Evolutionary conservation across 768 basidiomycete genomes (phyloP).

Genomic region (Phlegmacium glaucopus): DNA sequence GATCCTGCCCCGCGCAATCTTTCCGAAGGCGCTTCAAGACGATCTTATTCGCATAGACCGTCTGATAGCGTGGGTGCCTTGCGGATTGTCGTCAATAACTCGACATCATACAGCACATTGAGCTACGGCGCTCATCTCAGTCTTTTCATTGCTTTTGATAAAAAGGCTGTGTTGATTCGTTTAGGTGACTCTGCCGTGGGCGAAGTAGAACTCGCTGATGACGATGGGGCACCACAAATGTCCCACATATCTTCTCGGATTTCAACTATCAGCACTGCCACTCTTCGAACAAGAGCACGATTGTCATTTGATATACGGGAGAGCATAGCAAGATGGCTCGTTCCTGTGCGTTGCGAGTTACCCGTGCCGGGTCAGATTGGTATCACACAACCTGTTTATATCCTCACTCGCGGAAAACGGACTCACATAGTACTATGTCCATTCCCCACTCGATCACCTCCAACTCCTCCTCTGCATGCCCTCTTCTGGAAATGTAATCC

Average conservation of each 20-base stretch:
- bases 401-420: slow-evolving; percentile 66
- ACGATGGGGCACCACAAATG: slow-evolving; percentile 26
- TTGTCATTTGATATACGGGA: slow-evolving; percentile 34
- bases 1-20: slow-evolving; percentile 35
- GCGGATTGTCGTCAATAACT: slow-evolving; percentile 26
- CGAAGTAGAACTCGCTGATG: slow-evolving; percentile 65
- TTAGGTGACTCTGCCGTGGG: slow-evolving; percentile 77
- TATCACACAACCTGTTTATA: slow-evolving; percentile 44
- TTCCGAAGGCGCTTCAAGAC: slow-evolving; percentile 25
- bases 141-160: slow-evolving; percentile 83
- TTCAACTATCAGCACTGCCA: slow-evolving; percentile 19
- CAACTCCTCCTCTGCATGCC: slow-evolving; percentile 48
- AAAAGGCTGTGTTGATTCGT: slow-evolving; percentile 83
- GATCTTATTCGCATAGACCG: slow-evolving; percentile 36
- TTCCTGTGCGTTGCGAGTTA: slow-evolving; percentile 45
- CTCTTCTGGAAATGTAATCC: slow-evolving; percentile 61
- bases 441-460: slow-evolving; percentile 48
- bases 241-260: slow-evolving; percentile 24
- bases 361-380: slow-evolving; percentile 32
- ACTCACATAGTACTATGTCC: slow-evolving; percentile 71
- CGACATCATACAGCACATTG: slow-evolving; percentile 28
- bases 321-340: slow-evolving; percentile 41
- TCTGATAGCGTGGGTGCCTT: slow-evolving; percentile 37
- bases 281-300: slow-evolving; percentile 26
- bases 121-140: slow-evolving; percentile 70